A percentile compares a stretch with the other conserved stretches of the same genome.
Conservation (phyloP, 768 basidiomycete genomes). For the Crepidotus variabilis region DNA sequence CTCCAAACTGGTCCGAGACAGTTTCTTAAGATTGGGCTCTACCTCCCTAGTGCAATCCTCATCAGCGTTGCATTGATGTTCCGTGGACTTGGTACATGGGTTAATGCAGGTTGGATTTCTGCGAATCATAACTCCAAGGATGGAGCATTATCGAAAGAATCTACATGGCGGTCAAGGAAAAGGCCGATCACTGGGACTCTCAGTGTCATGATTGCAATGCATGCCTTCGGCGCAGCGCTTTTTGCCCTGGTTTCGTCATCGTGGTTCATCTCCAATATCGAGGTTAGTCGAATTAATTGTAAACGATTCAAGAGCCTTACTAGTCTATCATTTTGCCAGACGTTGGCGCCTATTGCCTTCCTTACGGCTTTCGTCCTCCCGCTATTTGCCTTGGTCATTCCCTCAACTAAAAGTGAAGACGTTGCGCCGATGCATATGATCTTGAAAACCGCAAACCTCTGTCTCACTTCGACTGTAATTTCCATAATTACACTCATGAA, state of each 20-base stretch:
- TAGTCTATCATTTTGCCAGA: constrained; percentile 26
- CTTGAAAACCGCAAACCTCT: constrained; percentile 73
- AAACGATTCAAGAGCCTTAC: constrained; percentile 19
- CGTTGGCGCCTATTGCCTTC: no score
- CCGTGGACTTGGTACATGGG: constrained; percentile 74
- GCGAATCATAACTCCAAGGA: constrained; percentile 14
- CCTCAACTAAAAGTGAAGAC: constrained; percentile 20
- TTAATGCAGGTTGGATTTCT: constrained; percentile 53
- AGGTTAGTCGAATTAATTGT: constrained; percentile 30
- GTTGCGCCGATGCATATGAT: constrained; percentile 40
- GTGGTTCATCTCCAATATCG: constrained; percentile 36
- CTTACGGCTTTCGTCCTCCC: constrained; percentile 17
- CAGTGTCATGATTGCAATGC: constrained; percentile 51
- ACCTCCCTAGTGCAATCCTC: constrained; percentile 83
- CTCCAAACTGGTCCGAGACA: constrained; percentile 56
- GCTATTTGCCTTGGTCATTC: constrained; percentile 24
- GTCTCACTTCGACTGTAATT: constrained; percentile 82
- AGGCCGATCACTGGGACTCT: constrained; percentile 55
- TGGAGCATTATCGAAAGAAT: constrained; percentile 9
- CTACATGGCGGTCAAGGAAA: constrained; percentile 40
- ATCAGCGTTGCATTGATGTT: constrained; percentile 86
- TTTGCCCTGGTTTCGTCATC: constrained; percentile 46
- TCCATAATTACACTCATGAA: constrained; percentile 86
- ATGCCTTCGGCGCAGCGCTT: constrained; percentile 46
- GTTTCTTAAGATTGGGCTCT: constrained; percentile 89